phyloP scores from a whole-genome alignment of 208 protist species.

The Entamoeba invadens region DNA sequence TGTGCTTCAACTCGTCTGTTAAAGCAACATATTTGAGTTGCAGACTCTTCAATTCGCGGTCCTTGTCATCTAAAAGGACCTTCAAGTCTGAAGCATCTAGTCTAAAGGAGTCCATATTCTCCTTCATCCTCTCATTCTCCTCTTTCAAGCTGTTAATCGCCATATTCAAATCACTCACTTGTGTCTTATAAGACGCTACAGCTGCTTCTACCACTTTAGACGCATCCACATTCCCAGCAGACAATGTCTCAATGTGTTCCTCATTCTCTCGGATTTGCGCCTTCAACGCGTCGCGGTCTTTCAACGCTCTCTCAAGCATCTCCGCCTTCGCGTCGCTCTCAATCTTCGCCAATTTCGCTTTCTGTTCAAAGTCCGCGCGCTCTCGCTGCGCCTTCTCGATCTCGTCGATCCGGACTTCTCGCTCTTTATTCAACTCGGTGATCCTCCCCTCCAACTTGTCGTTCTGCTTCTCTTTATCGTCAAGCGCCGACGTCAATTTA shows the following conservation, averaged over 20 bases:
- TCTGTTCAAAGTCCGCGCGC: not conserved
- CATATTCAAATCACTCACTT: not conserved
- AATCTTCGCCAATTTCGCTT: not conserved
- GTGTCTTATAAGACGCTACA: not conserved
- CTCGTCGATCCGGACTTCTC: not conserved
- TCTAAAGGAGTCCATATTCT: not conserved
- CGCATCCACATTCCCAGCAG: not conserved
- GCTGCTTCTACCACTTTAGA: not conserved
- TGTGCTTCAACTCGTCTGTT: not conserved
- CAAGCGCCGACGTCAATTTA: not conserved
- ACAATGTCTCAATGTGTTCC: not conserved
- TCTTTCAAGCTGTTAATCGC: not conserved
- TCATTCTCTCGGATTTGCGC: not conserved
- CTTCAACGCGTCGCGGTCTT: not conserved
- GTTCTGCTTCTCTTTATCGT: not conserved
- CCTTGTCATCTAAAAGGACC: not conserved
- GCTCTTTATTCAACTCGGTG: not conserved
- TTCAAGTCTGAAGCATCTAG: not conserved
- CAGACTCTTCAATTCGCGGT: not conserved
- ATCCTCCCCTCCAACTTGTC: not conserved
- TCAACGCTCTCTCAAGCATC: not conserved
- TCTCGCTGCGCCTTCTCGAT: not conserved
- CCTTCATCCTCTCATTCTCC: not conserved
- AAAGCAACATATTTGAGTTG: not conserved
- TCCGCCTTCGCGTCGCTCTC: not conserved